Evolutionary conservation across 768 basidiomycete genomes (phyloP).

Genomic region (Auriculariales sp.): DNA sequence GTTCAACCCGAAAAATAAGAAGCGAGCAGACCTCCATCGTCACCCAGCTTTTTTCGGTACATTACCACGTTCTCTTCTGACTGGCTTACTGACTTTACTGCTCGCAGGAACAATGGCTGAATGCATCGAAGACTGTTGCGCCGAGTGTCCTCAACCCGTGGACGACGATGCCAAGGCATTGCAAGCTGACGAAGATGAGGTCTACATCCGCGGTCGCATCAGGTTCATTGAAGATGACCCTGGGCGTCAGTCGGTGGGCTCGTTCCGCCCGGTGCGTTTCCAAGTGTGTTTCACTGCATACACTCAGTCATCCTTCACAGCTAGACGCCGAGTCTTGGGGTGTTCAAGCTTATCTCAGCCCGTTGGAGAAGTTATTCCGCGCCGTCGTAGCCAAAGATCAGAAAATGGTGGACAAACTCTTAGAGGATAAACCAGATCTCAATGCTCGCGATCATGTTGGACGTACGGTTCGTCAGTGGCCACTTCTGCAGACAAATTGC

Average conservation of each 20-base stretch:
- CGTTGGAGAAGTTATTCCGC: constrained; percentile 37
- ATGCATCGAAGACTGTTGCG: constrained; percentile 47
- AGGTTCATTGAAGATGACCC: constrained; percentile 42
- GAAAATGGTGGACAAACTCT: constrained; percentile 21
- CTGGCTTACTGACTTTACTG: too few relatives aligned
- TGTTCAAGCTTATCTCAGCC: constrained; percentile 43
- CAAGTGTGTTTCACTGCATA: too few relatives aligned
- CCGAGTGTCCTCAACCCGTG: constrained; percentile 41
- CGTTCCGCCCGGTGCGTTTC: constrained; percentile 57
- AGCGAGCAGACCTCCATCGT: constrained; percentile 36
- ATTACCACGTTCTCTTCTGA: too few relatives aligned
- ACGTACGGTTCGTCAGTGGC: too few relatives aligned
- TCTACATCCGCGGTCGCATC: constrained; percentile 38
- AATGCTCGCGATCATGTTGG: constrained; percentile 48
- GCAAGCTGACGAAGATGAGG: constrained; percentile 37
- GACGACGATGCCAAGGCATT: constrained; percentile 39
- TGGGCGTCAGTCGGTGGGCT: constrained; percentile 45
- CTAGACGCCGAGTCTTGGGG: constrained; percentile 57
- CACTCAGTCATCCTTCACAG: too few relatives aligned
- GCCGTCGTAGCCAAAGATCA: constrained; percentile 37
- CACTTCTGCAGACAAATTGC: too few relatives aligned
- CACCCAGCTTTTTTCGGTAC: constrained; percentile 47
- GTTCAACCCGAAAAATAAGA: constrained; percentile 50
- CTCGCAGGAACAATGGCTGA: constrained; percentile 27
- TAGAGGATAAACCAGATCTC: constrained; percentile 30